Percentiles rank a stretch among this genome's conserved stretches.
Conservation (phyloP, 371 early-diverging fungal genomes). For the Capillidium rhysosporum region DNA sequence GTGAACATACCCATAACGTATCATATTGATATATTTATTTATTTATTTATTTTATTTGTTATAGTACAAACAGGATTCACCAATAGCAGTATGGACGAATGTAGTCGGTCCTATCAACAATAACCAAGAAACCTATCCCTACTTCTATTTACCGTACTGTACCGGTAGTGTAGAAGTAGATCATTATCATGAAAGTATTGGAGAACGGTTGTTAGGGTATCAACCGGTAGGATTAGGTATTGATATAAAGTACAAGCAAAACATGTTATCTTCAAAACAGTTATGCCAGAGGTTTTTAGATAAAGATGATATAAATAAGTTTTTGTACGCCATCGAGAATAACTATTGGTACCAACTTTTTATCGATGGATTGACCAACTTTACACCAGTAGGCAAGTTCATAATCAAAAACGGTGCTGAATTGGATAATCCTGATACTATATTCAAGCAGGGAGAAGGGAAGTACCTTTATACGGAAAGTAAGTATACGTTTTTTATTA, state of each 20-base stretch:
- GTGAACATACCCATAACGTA: too few relatives aligned
- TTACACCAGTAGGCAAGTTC: slow-evolving; percentile 4
- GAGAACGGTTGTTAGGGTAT: slow-evolving; percentile 63
- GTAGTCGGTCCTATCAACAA: slow-evolving; percentile 45
- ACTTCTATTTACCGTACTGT: slow-evolving; percentile 55
- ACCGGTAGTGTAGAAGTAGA: slow-evolving; percentile 27
- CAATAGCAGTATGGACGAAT: slow-evolving; percentile 47
- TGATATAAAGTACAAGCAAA: slow-evolving; percentile 31
- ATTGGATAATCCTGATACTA: too few relatives aligned
- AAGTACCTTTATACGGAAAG: slow-evolving; percentile 46
- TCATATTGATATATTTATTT: too few relatives aligned
- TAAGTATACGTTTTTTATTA: slow-evolving; percentile 13
- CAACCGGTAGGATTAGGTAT: slow-evolving; percentile 52
- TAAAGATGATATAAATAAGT: not conserved
- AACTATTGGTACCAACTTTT: not conserved
- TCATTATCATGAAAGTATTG: slow-evolving; percentile 58
- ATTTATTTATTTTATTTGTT: not conserved
- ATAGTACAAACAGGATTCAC: slow-evolving; percentile 28
- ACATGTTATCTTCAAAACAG: not conserved
- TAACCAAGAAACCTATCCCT: slow-evolving; percentile 61
- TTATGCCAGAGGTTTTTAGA: not conserved
- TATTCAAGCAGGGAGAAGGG: slow-evolving; percentile 39
- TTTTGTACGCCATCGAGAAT: not conserved
- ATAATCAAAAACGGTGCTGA: too few relatives aligned
- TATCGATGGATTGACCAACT: not conserved